Evolutionary conservation across 78 protist genomes (phyloP), one percentile per base, ranked within the genome.

Genomic region (Cavenderia fasciculata): DNA sequence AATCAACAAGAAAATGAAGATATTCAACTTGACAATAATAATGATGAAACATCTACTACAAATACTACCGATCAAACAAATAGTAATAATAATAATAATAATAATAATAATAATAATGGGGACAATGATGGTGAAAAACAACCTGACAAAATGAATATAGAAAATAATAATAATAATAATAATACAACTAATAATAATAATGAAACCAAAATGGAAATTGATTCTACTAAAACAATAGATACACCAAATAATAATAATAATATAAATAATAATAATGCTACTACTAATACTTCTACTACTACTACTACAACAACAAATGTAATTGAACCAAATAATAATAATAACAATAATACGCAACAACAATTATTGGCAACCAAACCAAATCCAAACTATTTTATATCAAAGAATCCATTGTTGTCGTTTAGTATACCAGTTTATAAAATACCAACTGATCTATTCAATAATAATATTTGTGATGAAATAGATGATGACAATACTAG

Each of bases 391-490:
- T 63, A 36, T 16, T 63, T 27, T 40, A 4, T 36, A 33, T 63
- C 72, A 63, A 63, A 63, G 72, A 63, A 63, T 38, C 72, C 72
- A 36, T 36, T 63, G 47, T 8, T 63, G 1, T 63, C 72, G 5
- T 63, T 63, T 63, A 63, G 72, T 36, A 40, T 63, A 34, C 72
- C 72, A 31, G 8, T 63, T 63, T 63, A 63, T 63, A 63, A 63
- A 21, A 63, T 63, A 63, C 72, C 72, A 2, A 47, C 33, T 2
- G 38, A 63, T 63, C 1, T 63, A 36, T 63, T 63, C 69, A 40
- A 14, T 14, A 61, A 29, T 31, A 10, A 5, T 34, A 6, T 44
- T 11, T 44, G 49, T 44, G 49, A 44, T 11, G 49, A 44, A 6
- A 11, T 10, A 11, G 38, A 34, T 61, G 16, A 16, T 6, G 38